A percentile compares a stretch with the other conserved stretches of the same genome.
phyloP scores from a whole-genome alignment of 2,329 filamentous ascomycete species.

The Blastomyces emzantsi region DNA sequence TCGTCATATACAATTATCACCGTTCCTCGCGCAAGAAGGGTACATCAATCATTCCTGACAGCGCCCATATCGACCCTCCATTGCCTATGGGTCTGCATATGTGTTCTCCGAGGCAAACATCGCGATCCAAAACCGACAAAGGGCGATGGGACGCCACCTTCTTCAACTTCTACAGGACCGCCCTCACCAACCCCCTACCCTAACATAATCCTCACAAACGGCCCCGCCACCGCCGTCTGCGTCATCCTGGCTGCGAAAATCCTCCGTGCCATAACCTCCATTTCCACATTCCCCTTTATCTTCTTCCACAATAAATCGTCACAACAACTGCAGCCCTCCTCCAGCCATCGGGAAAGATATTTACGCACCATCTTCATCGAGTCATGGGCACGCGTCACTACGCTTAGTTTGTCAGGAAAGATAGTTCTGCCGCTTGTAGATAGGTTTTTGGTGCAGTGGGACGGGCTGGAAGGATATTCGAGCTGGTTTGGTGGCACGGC shows the following conservation, averaged over 20 bases:
- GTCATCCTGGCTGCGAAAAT: constrained; percentile 52
- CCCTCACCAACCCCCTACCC: constrained; percentile 43
- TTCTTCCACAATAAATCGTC: constrained; percentile 10
- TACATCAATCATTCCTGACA: constrained; percentile 72
- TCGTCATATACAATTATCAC: constrained; percentile 52
- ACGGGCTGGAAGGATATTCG: constrained; percentile 45
- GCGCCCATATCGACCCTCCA: constrained; percentile 59
- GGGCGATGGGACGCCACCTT: constrained; percentile 9
- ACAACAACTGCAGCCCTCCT: not conserved
- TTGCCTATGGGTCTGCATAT: constrained; percentile 56
- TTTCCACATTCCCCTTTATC: constrained; percentile 14
- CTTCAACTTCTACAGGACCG: constrained; percentile 7
- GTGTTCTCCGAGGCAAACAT: constrained; percentile 42
- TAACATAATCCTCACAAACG: constrained; percentile 74
- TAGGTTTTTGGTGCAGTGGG: constrained; percentile 75
- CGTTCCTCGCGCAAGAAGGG: constrained; percentile 66
- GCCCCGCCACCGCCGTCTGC: constrained; percentile 78
- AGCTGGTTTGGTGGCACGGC: constrained; percentile 33
- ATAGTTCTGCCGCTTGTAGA: constrained; percentile 66
- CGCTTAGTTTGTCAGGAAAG: constrained; percentile 74
- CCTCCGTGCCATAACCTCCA: constrained; percentile 44
- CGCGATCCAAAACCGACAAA: constrained; percentile 22
- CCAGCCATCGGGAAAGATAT: constrained; percentile 20
- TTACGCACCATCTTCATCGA: constrained; percentile 80
- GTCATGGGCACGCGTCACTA: constrained; percentile 79